These are phyloP conservation scores for Dioscorea zingiberensis DNA, from an alignment of 106 monocot genomes.

Conservation along the genomic window DNA sequence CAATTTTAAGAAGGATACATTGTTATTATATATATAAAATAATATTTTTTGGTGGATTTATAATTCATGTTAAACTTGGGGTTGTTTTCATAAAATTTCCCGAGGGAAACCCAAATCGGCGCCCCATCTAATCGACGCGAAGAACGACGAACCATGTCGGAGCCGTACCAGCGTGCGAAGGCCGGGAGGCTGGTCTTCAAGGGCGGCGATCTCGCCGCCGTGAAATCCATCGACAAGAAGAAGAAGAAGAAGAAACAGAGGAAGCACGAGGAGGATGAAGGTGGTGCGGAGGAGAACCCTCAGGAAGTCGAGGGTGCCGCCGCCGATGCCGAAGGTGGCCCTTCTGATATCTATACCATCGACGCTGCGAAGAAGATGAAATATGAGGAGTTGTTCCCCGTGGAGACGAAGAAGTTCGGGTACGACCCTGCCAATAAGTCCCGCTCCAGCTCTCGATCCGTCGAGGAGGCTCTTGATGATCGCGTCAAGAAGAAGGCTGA, in stretches of 20 bases:
- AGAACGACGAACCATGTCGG: constrained; percentile 31
- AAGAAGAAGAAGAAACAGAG: constrained; percentile 51
- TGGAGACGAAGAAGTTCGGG: constrained; percentile 79
- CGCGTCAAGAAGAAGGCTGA: constrained; percentile 96
- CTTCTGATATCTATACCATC: constrained; percentile 64
- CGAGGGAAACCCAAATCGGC: too few relatives aligned
- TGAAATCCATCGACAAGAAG: constrained; percentile 52
- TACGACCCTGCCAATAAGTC: constrained; percentile 76
- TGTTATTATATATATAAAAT: too few relatives aligned
- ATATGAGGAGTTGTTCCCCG: constrained; percentile 98
- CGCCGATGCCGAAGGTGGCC: constrained; percentile 2
- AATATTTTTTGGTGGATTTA: too few relatives aligned
- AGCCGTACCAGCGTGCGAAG: constrained; percentile 61
- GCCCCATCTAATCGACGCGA: too few relatives aligned
- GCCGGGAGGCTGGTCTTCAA: constrained; percentile 78
- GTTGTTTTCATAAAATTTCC: too few relatives aligned
- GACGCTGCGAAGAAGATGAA: constrained; percentile 96
- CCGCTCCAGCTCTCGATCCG: constrained; percentile 24
- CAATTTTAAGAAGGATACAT: too few relatives aligned
- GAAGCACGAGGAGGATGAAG: constrained; percentile 8
- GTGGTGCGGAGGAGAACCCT: neutral
- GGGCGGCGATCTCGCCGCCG: constrained; percentile 69
- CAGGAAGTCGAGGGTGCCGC: constrained; percentile 3
- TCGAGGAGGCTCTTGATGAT: constrained; percentile 87
- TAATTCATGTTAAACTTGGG: too few relatives aligned